phyloP scores from a whole-genome alignment of 495 filamentous ascomycete species.

The Daldinia childiae region DNA sequence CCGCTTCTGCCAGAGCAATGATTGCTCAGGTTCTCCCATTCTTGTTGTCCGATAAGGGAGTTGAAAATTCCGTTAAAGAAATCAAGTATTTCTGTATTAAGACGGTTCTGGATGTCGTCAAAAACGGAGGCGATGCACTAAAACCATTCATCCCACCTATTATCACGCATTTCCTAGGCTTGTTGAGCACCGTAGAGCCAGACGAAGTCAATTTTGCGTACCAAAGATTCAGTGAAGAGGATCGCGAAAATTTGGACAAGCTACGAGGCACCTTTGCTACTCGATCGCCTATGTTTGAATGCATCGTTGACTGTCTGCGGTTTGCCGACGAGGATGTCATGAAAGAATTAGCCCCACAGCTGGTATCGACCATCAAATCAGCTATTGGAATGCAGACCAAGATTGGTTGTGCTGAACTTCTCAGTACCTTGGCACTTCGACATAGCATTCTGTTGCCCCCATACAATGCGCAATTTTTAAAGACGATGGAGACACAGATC shows the following conservation, averaged over 20 bases:
- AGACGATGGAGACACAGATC: conserved; percentile 77
- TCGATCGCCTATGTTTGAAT: conserved; percentile 90
- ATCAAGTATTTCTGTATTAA: conserved; percentile 77
- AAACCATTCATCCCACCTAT: conserved; percentile 83
- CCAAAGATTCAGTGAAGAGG: conserved; percentile 87
- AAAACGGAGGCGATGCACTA: conserved; percentile 78
- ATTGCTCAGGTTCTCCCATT: conserved; percentile 87
- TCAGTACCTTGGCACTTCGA: conserved; percentile 86
- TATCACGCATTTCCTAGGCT: conserved; percentile 78
- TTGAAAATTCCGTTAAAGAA: conserved; percentile 87
- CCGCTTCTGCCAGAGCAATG: conserved; percentile 77
- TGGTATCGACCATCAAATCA: conserved; percentile 82
- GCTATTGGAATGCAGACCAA: conserved; percentile 92
- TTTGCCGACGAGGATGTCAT: conserved; percentile 81
- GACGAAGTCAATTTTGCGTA: conserved; percentile 91
- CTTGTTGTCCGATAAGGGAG: conserved; percentile 84
- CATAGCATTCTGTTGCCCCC: conserved; percentile 77
- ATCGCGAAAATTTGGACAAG: conserved; percentile 85
- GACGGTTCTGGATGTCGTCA: conserved; percentile 87
- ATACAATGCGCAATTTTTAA: conserved; percentile 80
- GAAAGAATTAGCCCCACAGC: conserved; percentile 70
- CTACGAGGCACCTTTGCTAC: conserved; percentile 80
- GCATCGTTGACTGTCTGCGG: conserved; percentile 88
- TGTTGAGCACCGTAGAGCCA: conserved; percentile 86
- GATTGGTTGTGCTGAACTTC: conserved; percentile 84